These are phyloP conservation scores for Aspergillus sparsus DNA, from an alignment of 495 filamentous ascomycete species.

Conservation along the genomic window DNA sequence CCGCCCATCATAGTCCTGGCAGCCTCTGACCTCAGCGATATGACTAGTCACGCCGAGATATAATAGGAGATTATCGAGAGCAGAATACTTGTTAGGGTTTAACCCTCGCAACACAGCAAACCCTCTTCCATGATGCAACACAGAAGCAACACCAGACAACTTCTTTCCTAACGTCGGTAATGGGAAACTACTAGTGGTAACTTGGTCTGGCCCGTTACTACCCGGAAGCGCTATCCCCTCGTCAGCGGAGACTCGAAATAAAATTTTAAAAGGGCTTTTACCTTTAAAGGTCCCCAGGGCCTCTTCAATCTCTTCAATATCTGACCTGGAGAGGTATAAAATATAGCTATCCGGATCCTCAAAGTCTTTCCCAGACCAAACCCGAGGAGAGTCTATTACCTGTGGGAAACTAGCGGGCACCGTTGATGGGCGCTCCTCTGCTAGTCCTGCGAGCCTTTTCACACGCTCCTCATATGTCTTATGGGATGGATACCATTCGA, in stretches of 20 bases:
- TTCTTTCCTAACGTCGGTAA: slow-evolving; percentile 41
- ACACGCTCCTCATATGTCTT: slow-evolving; percentile 56
- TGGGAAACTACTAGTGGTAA: slow-evolving; percentile 6
- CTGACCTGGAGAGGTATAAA: slow-evolving; percentile 44
- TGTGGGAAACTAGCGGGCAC: slow-evolving; percentile 55
- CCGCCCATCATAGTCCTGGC: slow-evolving; percentile 46
- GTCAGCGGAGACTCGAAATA: too few relatives aligned
- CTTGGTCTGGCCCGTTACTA: neutral
- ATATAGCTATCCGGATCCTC: slow-evolving; percentile 53
- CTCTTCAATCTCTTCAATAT: slow-evolving; percentile 57
- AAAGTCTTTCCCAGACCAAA: slow-evolving; percentile 60
- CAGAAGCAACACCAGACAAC: slow-evolving; percentile 47
- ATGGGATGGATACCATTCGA: slow-evolving; percentile 57
- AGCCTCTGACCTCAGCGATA: slow-evolving; percentile 56
- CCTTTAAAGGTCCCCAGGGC: slow-evolving; percentile 58
- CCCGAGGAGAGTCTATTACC: slow-evolving; percentile 49
- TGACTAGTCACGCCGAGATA: slow-evolving; percentile 63
- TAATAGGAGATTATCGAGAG: slow-evolving; percentile 58
- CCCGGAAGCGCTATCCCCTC: neutral
- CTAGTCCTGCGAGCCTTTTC: slow-evolving; percentile 43
- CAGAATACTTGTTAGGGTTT: slow-evolving; percentile 41
- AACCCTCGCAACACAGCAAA: slow-evolving; percentile 61
- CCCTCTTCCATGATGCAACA: slow-evolving; percentile 54
- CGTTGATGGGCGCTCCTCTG: slow-evolving; percentile 39
- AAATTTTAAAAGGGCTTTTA: too few relatives aligned